Percentiles rank a stretch among this genome's conserved stretches.
Conservation (phyloP, 2,329 filamentous ascomycete genomes). For the Pestalotiopsis sp. region DNA sequence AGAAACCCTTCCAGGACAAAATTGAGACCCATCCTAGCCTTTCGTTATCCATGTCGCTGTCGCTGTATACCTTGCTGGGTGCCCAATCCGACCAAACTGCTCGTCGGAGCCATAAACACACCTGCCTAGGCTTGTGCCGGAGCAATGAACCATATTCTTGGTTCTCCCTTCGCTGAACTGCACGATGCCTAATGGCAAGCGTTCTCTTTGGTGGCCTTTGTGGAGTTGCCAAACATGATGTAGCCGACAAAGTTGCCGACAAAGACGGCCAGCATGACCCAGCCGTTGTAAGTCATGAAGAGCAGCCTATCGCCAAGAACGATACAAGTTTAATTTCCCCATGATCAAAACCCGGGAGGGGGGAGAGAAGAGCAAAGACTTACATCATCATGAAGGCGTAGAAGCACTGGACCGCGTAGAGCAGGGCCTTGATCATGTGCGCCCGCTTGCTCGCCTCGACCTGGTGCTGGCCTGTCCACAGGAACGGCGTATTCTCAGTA, state of each 20-base stretch:
- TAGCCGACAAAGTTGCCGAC: slow-evolving; percentile 90
- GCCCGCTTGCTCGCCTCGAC: slow-evolving; percentile 61
- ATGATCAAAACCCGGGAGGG: background rate
- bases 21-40: background rate
- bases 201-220: slow-evolving; percentile 76
- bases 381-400: slow-evolving; percentile 99
- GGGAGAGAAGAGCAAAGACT: slow-evolving; percentile 41
- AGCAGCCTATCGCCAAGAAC: slow-evolving; percentile 65
- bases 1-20: background rate
- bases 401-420: slow-evolving; percentile 94
- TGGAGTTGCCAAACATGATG: slow-evolving; percentile 72
- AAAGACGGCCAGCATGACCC: slow-evolving; percentile 91
- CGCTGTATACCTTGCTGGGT: background rate
- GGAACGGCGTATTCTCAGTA: slow-evolving; percentile 65
- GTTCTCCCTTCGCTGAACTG: background rate
- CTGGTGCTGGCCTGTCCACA: slow-evolving; percentile 66
- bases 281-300: slow-evolving; percentile 99
- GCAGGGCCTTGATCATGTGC: slow-evolving; percentile 74
- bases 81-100: background rate
- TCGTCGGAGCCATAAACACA: background rate
- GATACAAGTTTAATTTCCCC: background rate
- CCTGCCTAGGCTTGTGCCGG: background rate
- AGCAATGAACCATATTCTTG: background rate
- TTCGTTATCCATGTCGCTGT: background rate
- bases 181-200: slow-evolving; percentile 71